Base-by-base conservation (phyloP, 2,329 filamentous ascomycete species). In the Colletotrichum graminicola region DNA sequence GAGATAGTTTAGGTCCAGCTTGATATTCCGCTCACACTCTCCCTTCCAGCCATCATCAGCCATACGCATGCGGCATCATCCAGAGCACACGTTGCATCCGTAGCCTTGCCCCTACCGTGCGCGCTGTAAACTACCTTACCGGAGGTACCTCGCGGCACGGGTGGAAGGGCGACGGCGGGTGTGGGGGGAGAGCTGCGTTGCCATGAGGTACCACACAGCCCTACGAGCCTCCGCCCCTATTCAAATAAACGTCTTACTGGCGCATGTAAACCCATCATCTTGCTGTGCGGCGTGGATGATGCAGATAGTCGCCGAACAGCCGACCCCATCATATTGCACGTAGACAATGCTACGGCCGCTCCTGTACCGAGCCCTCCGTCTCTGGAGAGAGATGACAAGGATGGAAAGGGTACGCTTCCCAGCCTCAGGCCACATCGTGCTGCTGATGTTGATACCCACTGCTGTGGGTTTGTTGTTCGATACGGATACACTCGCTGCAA, bases 51-150 rank as follows among this genome's bases (percentile, higher is more conserved):
- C 32, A 32, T 6, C 11, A 11, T 55, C 32, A 23, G 11, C 52
- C 29, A 36, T 36, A 41, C n/a, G 36, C n/a, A 36, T 23, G 36
- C n/a, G 16, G n/a, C 26, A 47, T n/a, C 41, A 32, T 41, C 26
- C 14, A 10, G 43, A 57, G 41, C 66, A 68, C 52, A 68, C 66
- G 61, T 68, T 64, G 61, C 66, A 68, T 59, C 26, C 36, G 57
- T 34, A 47, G 18, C n/a, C 11, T 23, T 55, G 32, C 39, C 47
- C 45, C 45, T 12, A 29, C 10, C 43, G 64, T 64, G 43, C 57
- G 43, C 18, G 18, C 39, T 23, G 14, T 29, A 39, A 41, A 5
- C 29, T 18, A 34, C 18, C 18, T 34, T 54, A 12, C 18, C 29
- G 16, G 21, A 54, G 23, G 3, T 54, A 55, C 29, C 7, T 8